A percentile compares a stretch with the other conserved stretches of the same genome.
Conservation (phyloP, 163 green algal genomes). For the Volvox carteri region DNA sequence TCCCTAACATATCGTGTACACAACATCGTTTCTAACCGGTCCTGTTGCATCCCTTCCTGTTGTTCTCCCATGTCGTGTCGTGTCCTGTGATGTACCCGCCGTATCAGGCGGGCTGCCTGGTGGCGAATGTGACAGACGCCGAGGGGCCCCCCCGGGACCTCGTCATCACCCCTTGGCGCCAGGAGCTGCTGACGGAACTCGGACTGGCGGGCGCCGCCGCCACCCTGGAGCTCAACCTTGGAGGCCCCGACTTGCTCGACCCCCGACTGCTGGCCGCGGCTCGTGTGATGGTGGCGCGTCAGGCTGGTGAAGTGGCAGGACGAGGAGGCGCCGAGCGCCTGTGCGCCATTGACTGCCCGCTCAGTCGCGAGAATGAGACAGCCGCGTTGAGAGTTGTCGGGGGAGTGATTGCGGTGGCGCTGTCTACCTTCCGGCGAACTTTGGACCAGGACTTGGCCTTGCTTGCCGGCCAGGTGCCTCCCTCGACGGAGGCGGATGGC, state of each 20-base stretch:
- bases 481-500: not conserved
- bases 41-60: too few species aligned
- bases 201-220: conserved; percentile 4
- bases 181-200: conserved; percentile 17
- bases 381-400: conserved; percentile 62
- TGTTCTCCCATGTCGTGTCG: too few species aligned
- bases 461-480: conserved; percentile 39
- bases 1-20: too few species aligned
- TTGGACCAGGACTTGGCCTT: conserved; percentile 66
- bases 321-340: conserved; percentile 58
- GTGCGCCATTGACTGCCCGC: conserved; percentile 64
- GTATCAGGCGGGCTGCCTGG: conserved; percentile 6
- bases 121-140: conserved; percentile 23
- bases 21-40: too few species aligned
- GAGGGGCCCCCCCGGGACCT: conserved; percentile 23
- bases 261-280: conserved; percentile 54
- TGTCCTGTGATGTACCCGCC: not conserved
- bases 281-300: conserved; percentile 54
- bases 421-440: conserved; percentile 65
- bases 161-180: not conserved
- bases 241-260: conserved; percentile 29
- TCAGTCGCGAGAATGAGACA: conserved; percentile 65
- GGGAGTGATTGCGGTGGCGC: conserved; percentile 63
- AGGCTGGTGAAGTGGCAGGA: conserved; percentile 56
- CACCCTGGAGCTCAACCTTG: conserved; percentile 35